Conservation (phyloP, 2,329 filamentous ascomycete species). For the Sarocladium oryzae region DNA sequence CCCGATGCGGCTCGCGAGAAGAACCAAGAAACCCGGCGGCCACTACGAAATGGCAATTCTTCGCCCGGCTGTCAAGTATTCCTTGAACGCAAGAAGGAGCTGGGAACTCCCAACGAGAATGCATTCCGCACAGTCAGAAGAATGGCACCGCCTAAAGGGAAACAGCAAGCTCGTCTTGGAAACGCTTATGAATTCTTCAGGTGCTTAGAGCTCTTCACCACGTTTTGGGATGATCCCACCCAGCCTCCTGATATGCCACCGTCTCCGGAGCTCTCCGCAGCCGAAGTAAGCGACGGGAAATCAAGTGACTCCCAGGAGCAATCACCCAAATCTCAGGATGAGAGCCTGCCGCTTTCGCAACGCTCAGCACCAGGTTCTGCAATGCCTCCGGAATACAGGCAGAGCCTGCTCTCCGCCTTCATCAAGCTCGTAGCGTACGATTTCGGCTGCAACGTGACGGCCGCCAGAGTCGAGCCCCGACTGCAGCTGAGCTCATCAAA, state of each 20-base stretch:
- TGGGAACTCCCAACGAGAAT: constrained; percentile 48
- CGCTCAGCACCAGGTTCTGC: constrained; percentile 45
- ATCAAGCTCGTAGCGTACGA: constrained; percentile 60
- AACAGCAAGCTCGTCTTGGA: constrained; percentile 48
- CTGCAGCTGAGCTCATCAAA: constrained; percentile 41
- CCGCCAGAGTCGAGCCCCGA: constrained; percentile 52
- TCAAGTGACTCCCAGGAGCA: constrained; percentile 10
- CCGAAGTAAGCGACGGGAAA: constrained; percentile 13
- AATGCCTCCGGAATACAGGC: constrained; percentile 53
- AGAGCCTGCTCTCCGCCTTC: constrained; percentile 51
- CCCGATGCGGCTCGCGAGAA: constrained; percentile 41
- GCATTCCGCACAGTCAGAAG: constrained; percentile 57
- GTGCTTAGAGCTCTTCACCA: constrained; percentile 51
- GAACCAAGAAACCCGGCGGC: constrained; percentile 41
- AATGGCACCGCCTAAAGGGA: constrained; percentile 47
- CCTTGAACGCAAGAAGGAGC: constrained; percentile 50
- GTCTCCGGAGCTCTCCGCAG: constrained; percentile 23
- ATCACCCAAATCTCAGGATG: constrained; percentile 12
- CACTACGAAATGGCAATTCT: constrained; percentile 44
- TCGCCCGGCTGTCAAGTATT: constrained; percentile 54
- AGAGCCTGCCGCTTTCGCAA: constrained; percentile 13
- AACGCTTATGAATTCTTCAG: constrained; percentile 62
- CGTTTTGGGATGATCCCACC: constrained; percentile 58
- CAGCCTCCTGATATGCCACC: constrained; percentile 23
- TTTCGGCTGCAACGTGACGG: constrained; percentile 55